These are phyloP conservation scores for Striga asiatica DNA, from an alignment of 257 asterid genomes.

Conservation along the genomic window DNA sequence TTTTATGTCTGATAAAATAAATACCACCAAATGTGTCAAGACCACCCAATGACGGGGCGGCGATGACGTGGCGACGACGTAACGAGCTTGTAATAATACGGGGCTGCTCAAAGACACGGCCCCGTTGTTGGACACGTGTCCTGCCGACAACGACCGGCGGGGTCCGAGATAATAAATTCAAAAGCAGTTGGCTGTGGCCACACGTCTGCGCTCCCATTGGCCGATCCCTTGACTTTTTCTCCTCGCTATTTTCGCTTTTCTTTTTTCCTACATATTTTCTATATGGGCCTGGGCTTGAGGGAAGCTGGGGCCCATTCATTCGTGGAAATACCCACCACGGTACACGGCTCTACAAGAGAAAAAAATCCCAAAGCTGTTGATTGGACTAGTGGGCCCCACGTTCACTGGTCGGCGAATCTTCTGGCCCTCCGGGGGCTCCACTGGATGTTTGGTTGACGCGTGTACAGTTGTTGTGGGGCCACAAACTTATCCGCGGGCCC, in stretches of 20 bases:
- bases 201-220: constrained; percentile 64
- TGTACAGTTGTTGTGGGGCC: constrained; percentile 38
- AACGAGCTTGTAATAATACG: constrained; percentile 7
- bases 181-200: constrained; percentile 35
- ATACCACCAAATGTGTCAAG: no score
- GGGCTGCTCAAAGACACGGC: not conserved
- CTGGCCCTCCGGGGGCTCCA: constrained; percentile 14
- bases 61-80: constrained; percentile 26
- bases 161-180: constrained; percentile 37
- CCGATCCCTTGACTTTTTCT: constrained; percentile 35
- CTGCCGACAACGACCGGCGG: constrained; percentile 50
- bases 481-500: not conserved
- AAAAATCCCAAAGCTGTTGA: no score
- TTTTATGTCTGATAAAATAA: no score
- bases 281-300: constrained; percentile 3
- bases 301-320: constrained; percentile 26
- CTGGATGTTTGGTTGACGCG: constrained; percentile 44
- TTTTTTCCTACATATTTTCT: no score
- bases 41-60: constrained; percentile 19
- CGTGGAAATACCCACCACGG: constrained; percentile 28
- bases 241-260: not conserved
- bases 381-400: no score
- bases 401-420: constrained; percentile 34
- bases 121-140: constrained; percentile 35
- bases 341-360: no score